Percentiles rank a stretch among this genome's conserved stretches.
Evolutionary conservation across 352 stramenopile species (phyloP).

Genomic region (Hyaloperonospora arabidopsidis): DNA sequence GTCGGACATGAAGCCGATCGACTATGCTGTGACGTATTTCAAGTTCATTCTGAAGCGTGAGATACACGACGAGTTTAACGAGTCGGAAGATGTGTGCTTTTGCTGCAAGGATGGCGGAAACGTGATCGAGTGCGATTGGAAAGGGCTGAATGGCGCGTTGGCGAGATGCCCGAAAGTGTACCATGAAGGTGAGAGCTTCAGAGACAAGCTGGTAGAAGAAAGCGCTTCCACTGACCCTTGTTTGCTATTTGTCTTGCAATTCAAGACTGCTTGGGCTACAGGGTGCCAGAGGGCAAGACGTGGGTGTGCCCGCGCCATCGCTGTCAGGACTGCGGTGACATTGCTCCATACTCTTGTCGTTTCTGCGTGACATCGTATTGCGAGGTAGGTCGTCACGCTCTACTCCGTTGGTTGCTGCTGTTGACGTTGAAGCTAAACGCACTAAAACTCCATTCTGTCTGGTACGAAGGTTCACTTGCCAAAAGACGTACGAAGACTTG

Average conservation of each 20-base stretch:
- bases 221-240: constrained; percentile 2
- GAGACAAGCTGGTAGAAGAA: not conserved
- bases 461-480: constrained; percentile 43
- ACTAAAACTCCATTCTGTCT: constrained; percentile 1
- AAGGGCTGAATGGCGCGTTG: constrained; percentile 27
- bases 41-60: constrained; percentile 52
- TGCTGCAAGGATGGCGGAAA: constrained; percentile 79
- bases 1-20: constrained; percentile 38
- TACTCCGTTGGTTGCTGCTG: not conserved
- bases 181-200: constrained; percentile 42
- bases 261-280: constrained; percentile 60
- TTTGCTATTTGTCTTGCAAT: not conserved
- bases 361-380: constrained; percentile 75
- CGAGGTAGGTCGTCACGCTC: constrained; percentile 25
- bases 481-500: constrained; percentile 31
- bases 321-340: constrained; percentile 54
- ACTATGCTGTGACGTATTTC: constrained; percentile 64
- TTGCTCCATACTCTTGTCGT: constrained; percentile 46
- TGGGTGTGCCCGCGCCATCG: constrained; percentile 68
- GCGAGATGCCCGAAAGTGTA: constrained; percentile 72
- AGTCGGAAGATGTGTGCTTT: constrained; percentile 79
- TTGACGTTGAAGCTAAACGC: not conserved
- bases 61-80: constrained; percentile 18
- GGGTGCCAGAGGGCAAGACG: constrained; percentile 43
- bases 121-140: constrained; percentile 76